A percentile compares a stretch with the other conserved stretches of the same genome.
phyloP scores from a whole-genome alignment of 1,139 yeast genomes.

The Kodamaea sp. region DNA sequence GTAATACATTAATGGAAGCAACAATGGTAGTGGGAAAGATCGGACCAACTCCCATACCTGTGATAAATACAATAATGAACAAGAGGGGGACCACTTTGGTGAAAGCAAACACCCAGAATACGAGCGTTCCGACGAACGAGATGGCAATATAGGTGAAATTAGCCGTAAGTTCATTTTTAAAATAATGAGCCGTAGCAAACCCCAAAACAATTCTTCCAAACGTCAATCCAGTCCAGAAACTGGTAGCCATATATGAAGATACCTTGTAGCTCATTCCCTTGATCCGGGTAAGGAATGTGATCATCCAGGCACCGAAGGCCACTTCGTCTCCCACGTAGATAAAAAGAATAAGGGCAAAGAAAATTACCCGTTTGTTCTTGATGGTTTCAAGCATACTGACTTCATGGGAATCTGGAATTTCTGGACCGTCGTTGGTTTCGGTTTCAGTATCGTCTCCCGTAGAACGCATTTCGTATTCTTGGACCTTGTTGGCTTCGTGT shows the following conservation, averaged over 20 bases:
- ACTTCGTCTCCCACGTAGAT: slow-evolving; percentile 68
- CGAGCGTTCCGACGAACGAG: slow-evolving; percentile 30
- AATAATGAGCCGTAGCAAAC: slow-evolving; percentile 55
- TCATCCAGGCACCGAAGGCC: slow-evolving; percentile 70
- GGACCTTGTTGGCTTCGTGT: slow-evolving; percentile 11
- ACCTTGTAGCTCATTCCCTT: slow-evolving; percentile 43
- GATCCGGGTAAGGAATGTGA: slow-evolving; percentile 56
- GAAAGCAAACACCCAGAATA: slow-evolving; percentile 32
- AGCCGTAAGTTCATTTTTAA: slow-evolving; percentile 50
- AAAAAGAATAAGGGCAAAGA: slow-evolving; percentile 53
- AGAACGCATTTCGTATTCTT: slow-evolving; percentile 13
- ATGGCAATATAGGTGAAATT: slow-evolving; percentile 38
- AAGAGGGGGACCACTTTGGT: slow-evolving; percentile 23
- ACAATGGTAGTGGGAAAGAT: slow-evolving; percentile 76
- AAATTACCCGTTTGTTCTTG: slow-evolving; percentile 44
- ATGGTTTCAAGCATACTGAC: slow-evolving; percentile 34
- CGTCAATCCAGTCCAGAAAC: slow-evolving; percentile 68
- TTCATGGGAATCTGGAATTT: slow-evolving; percentile 10
- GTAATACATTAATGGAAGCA: slow-evolving; percentile 62
- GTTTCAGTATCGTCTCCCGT: slow-evolving; percentile 1
- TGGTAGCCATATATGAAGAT: slow-evolving; percentile 61
- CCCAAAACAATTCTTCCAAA: slow-evolving; percentile 61
- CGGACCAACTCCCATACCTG: slow-evolving; percentile 79
- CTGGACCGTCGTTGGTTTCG: slow-evolving; percentile 7
- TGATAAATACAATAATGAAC: slow-evolving; percentile 45